Base-by-base conservation (phyloP, 78 protist species). In the Guillardia theta region DNA sequence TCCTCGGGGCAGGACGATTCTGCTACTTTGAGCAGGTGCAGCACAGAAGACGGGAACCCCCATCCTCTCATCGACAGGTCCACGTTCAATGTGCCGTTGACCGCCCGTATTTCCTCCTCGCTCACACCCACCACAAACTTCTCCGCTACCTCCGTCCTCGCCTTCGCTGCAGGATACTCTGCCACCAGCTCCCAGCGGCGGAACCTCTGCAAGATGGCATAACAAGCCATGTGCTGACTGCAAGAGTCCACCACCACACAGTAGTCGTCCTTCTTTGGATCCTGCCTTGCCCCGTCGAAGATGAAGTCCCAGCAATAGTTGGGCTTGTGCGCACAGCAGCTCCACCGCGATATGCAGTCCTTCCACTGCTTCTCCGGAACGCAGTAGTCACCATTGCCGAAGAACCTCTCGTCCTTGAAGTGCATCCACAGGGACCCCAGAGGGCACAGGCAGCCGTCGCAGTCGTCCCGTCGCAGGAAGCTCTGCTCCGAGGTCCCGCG, bases 281-380 rank as follows among this genome's bases (percentile, higher is more conserved):
- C 83, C 36, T 70, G 83, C 8, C 83, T 36, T 18, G 83, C 83
- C 6, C 83, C 83, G 41, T 70, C 83, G 41, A 70, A 70, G 33
- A 70, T 70, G 83, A 70, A 70, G 22, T 70, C 83, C 83, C 83
- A 70, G 41, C 83, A 70, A 43, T 22, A 24, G 83, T 70, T 70
- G 36, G 83, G 83, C 83, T 70, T 70, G 83, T 70, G 33, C 83
- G 33, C 41, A 6, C 83, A 70, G 83, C 83, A 70, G 41, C 83
- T 70, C 83, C 83, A 70, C 45, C 22, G 83, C 36, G 9, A 18
- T 33, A 70, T 70, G 83, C 83, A 70, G 1, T 12, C 22, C 83
- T 70, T 70, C 83, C 83, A 70, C 41, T 70, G 36, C 83, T 70
- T 12, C 41, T 70, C 83, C 45, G 83, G 83, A 24, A 70, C 83